Evolutionary conservation across 78 protist genomes (phyloP).

Genomic region (Dictyostelium capitatum): DNA sequence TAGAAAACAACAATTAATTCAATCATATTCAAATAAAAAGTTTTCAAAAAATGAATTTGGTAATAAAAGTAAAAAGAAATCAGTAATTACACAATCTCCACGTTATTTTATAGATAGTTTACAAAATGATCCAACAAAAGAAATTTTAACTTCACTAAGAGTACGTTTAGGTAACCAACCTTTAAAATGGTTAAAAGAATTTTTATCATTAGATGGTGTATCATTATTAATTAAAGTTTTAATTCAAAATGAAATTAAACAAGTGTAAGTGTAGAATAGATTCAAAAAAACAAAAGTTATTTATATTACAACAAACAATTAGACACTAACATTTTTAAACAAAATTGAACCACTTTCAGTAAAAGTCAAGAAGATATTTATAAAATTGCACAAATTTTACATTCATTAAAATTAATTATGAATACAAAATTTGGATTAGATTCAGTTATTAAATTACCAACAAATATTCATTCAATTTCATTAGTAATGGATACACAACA

Average conservation of each 20-base stretch:
- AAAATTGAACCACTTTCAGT: too few relatives aligned
- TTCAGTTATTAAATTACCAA: constrained; percentile 51
- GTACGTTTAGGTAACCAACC: constrained; percentile 78
- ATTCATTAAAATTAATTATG: constrained; percentile 74
- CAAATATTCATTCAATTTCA: constrained; percentile 36
- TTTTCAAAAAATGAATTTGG: constrained; percentile 68
- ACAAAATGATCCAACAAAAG: constrained; percentile 49
- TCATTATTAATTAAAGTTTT: constrained; percentile 43
- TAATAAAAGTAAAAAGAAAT: background rate
- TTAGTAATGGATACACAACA: constrained; percentile 54
- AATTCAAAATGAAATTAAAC: constrained; percentile 46
- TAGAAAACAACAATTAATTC: constrained; percentile 69
- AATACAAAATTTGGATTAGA: constrained; percentile 77
- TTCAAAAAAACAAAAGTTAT: constrained; percentile 2
- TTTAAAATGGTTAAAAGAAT: constrained; percentile 72
- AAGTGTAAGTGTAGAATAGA: constrained; percentile 21
- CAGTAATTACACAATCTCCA: constrained; percentile 29
- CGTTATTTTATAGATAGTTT: constrained; percentile 64
- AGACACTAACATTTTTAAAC: background rate
- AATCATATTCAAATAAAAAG: constrained; percentile 54
- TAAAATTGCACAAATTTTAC: constrained; percentile 69
- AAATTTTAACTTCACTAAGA: constrained; percentile 49
- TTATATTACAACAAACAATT: background rate
- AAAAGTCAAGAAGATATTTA: constrained; percentile 59
- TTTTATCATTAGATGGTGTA: constrained; percentile 50